A percentile compares a stretch with the other conserved stretches of the same genome.
These are phyloP conservation scores for Neurospora sp. DNA, from an alignment of 495 filamentous ascomycete genomes.

Conservation along the genomic window DNA sequence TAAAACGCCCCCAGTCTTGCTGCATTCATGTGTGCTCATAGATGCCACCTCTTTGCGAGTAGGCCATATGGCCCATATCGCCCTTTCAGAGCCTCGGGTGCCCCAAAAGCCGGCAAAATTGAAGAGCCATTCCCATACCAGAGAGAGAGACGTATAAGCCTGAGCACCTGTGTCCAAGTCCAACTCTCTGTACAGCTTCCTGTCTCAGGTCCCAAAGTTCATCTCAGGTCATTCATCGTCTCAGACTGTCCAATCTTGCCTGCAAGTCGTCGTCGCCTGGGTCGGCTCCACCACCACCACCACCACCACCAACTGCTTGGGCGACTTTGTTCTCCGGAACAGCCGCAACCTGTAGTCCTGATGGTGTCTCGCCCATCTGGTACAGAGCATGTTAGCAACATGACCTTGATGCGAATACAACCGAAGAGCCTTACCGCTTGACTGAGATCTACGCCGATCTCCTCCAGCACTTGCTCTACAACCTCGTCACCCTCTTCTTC, in stretches of 20 bases:
- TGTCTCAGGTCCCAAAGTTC: neutral
- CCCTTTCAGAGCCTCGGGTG: neutral
- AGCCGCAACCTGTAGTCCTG: constrained; percentile 51
- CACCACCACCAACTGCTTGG: constrained; percentile 57
- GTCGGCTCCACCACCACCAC: constrained; percentile 44
- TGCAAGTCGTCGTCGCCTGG: constrained; percentile 70
- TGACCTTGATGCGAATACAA: neutral
- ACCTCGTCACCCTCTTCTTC: constrained; percentile 92
- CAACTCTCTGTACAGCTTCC: neutral
- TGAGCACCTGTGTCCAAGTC: neutral
- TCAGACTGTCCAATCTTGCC: constrained; percentile 68
- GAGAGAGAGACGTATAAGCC: neutral
- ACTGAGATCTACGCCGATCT: constrained; percentile 88
- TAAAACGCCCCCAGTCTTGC: neutral
- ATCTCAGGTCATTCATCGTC: constrained; percentile 19
- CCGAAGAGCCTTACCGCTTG: constrained; percentile 55
- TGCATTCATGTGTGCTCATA: neutral
- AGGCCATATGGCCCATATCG: neutral
- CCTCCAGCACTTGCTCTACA: constrained; percentile 89
- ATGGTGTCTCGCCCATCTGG: constrained; percentile 71
- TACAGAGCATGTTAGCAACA: constrained; percentile 13
- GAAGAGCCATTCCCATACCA: neutral
- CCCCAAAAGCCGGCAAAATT: neutral
- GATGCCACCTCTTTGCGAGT: neutral
- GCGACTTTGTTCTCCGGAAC: constrained; percentile 57